These are phyloP conservation scores for Glycyrrhiza uralensis DNA, from an alignment of 306 rosid species.

Conservation along the genomic window DNA sequence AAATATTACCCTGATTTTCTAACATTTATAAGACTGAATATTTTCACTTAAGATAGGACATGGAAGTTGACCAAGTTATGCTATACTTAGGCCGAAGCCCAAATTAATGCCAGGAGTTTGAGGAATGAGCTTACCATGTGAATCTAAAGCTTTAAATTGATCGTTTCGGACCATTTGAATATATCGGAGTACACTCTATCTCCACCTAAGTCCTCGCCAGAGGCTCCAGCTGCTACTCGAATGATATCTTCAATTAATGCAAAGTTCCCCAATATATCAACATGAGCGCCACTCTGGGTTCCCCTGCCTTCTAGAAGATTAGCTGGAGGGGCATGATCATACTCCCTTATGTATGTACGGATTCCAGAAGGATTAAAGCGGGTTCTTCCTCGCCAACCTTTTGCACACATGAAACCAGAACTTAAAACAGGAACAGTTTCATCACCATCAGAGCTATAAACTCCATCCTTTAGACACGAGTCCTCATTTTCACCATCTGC, in stretches of 20 bases:
- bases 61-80: neutral
- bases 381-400: slow-evolving; percentile 81
- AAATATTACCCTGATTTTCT: neutral
- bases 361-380: slow-evolving; percentile 81
- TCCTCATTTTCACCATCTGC: slow-evolving; percentile 54
- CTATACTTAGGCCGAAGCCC: neutral
- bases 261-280: slow-evolving; percentile 82
- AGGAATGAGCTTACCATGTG: slow-evolving; percentile 42
- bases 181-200: slow-evolving; percentile 67
- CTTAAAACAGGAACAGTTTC: slow-evolving; percentile 87
- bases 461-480: slow-evolving; percentile 71
- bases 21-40: neutral
- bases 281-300: slow-evolving; percentile 85
- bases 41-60: neutral
- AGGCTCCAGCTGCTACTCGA: slow-evolving; percentile 82
- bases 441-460: slow-evolving; percentile 62
- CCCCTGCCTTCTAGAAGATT: slow-evolving; percentile 87
- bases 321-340: slow-evolving; percentile 84
- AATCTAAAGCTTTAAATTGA: slow-evolving; percentile 52
- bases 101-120: neutral
- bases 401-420: slow-evolving; percentile 84
- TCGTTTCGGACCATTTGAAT: slow-evolving; percentile 63
- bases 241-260: slow-evolving; percentile 75
- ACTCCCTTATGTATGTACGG: slow-evolving; percentile 61
- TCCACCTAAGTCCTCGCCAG: slow-evolving; percentile 75